Evolutionary conservation across 208 protist genomes (phyloP).

Genomic region (Tritrichomonas musculus): DNA sequence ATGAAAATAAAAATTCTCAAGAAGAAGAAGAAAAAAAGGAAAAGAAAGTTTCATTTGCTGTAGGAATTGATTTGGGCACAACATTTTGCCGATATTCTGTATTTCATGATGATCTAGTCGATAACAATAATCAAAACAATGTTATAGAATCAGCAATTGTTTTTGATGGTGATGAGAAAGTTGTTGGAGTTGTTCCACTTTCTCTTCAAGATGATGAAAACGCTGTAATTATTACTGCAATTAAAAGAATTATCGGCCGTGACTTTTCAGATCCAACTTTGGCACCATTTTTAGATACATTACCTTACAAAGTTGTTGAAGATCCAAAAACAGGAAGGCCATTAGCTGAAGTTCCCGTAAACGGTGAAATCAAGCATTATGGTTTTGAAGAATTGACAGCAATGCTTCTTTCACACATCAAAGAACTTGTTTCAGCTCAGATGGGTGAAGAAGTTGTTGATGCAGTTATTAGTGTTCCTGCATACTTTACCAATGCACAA

Average conservation of each 20-base stretch:
- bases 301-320: conserved; percentile 79
- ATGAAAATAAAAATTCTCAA: no score
- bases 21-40: no score
- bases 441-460: conserved; percentile 56
- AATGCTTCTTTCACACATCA: conserved; percentile 63
- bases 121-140: no score
- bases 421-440: conserved; percentile 62
- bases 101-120: no score
- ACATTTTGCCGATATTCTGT: conserved; percentile 60
- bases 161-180: no score
- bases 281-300: conserved; percentile 80
- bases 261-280: conserved; percentile 66
- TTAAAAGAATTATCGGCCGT: conserved; percentile 77
- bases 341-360: conserved; percentile 64
- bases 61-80: conserved; percentile 58
- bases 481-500: conserved; percentile 75
- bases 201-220: no score
- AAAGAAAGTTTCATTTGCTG: no score
- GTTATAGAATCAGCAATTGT: no score
- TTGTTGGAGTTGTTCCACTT: no score
- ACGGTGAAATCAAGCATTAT: conserved; percentile 68
- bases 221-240: conserved; percentile 33
- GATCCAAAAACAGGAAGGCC: conserved; percentile 65
- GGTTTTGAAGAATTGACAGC: conserved; percentile 86
- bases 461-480: conserved; percentile 62